Base-by-base conservation (phyloP, 2,329 filamentous ascomycete species). In the Fusarium virguliforme region DNA sequence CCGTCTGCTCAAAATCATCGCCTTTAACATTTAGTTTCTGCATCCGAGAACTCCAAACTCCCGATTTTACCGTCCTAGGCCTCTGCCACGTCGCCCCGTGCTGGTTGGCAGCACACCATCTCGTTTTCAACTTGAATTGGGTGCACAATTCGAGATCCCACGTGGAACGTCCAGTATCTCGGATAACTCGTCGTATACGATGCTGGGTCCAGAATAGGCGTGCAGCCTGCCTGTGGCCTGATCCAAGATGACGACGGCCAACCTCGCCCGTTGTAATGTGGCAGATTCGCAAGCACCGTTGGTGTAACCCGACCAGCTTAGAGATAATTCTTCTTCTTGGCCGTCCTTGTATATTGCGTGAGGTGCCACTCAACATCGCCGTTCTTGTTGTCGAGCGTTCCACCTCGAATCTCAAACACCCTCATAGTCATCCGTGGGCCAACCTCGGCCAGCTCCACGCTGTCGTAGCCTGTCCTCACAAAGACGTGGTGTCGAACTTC, bases 391-490 rank as follows among this genome's bases (percentile, higher is more conserved):
- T 98, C 96, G 66, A 98, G 84, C 4, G 95, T 97, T 15, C 96
- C 95, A 59, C 91, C 92, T 51, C 95, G 88, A 68, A 99, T 97
- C 83, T 98, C 94, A 78, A 98, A 99, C 59, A 94, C 85, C 73
- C 94, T 88, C 94, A 98, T 96, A n/a, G 94, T 97, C 94, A 98
- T 97, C 63, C 96, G 88, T 1, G 96, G 96, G 0, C 95, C 94
- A 56, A 97, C 94, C 80, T 97, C 94, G 13, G 93, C 91, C 75
- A 97, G 83, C 81, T 97, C 94, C 3, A 98, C 94, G 64, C 92
- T 93, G 78, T 97, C 91, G 78, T 95, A 96, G 1, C 93, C 92
- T 0, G 96, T 98, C 79, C 93, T 91, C 18, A 99, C 95, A 78
- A 98, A 99, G 3, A 99, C 95, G 79, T 88, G 82, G 56, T 85